Base-by-base conservation (phyloP, 352 stramenopile genomes). In the Pythium phragmiticola region DNA sequence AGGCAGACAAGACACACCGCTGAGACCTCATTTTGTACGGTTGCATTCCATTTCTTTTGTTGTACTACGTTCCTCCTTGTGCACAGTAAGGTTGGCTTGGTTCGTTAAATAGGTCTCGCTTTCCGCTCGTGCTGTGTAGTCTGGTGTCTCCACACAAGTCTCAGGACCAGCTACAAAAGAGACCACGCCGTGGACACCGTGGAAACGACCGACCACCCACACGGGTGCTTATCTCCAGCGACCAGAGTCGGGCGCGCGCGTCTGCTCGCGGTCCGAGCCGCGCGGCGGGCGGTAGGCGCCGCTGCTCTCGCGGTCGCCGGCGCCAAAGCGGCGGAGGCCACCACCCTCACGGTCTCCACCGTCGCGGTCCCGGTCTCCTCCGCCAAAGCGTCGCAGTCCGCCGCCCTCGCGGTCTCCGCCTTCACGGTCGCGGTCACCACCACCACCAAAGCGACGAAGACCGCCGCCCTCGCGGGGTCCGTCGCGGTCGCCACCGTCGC, bases 231-330 rank as follows among this genome's bases (percentile, higher is more conserved):
- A 90, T 80, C 81, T 82, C 81, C 81, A 90, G 41, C 78, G 77
- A 21, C 80, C 80, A 61, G 77, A 88, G 45, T 90, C 78, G 33
- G 78, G 81, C 13, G 81, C 78, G 33, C 78, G 78, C 26, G 68
- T 21, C 61, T 53, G 39, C 39, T 46, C 39, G 7, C 39, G 51
- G 16, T 68, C 60, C 13, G 61, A 51, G 58, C 62, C 66, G 21
- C 73, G 73, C 55, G 75, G 77, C n/a, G 78, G 64, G n/a, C 77
- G 78, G 69, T 87, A 86, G 3, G 60, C 60, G 16, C 55, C 55
- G 28, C 54, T 47, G 16, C 45, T 39, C 6, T 46, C 63, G 30
- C 60, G 60, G 28, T 66, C 60, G 26, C 59, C 59, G 19, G 39
- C 59, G n/a, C 53, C 46, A 16, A 30, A 30, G 26, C 47, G 47